Evolutionary conservation across 2,329 filamentous ascomycete genomes (phyloP).

Genomic region (Cercospora zeae-maydis): DNA sequence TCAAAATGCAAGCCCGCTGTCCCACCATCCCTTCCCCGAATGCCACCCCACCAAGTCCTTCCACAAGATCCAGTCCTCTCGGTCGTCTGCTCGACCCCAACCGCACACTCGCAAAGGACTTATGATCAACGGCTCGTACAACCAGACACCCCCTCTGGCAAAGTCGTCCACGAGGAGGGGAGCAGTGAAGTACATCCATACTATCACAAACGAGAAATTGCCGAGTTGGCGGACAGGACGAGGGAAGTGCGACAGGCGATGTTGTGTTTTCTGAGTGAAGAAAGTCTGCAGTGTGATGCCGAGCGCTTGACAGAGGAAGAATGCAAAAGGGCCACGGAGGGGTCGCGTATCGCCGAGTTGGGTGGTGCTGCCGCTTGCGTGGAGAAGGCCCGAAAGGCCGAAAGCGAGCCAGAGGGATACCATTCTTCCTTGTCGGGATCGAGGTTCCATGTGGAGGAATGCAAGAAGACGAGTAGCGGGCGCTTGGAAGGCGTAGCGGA

Average conservation of each 20-base stretch:
- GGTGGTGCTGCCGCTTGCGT: slow-evolving; percentile 67
- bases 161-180: slow-evolving; percentile 72
- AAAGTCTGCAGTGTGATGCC: slow-evolving; percentile 62
- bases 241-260: not conserved
- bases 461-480: slow-evolving; percentile 51
- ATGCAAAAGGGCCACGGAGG: slow-evolving; percentile 53
- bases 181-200: slow-evolving; percentile 67
- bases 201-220: slow-evolving; percentile 61
- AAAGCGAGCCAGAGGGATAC: slow-evolving; percentile 57
- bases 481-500: slow-evolving; percentile 67
- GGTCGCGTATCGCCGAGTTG: slow-evolving; percentile 60
- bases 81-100: slow-evolving; percentile 59
- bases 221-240: slow-evolving; percentile 44
- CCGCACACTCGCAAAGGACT: slow-evolving; percentile 67
- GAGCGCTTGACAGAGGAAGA: slow-evolving; percentile 68
- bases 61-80: slow-evolving; percentile 56
- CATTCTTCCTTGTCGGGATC: slow-evolving; percentile 38
- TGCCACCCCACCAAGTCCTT: slow-evolving; percentile 56
- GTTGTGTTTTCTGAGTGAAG: slow-evolving; percentile 36
- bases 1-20: slow-evolving; percentile 49
- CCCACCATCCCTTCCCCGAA: slow-evolving; percentile 61
- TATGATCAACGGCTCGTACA: slow-evolving; percentile 77
- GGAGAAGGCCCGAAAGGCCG: slow-evolving; percentile 63
- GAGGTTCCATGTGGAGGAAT: slow-evolving; percentile 31
- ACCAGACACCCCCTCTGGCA: slow-evolving; percentile 68